Evolutionary conservation across 352 stramenopile genomes (phyloP).

Genomic region (Phytophthora aleatoria): DNA sequence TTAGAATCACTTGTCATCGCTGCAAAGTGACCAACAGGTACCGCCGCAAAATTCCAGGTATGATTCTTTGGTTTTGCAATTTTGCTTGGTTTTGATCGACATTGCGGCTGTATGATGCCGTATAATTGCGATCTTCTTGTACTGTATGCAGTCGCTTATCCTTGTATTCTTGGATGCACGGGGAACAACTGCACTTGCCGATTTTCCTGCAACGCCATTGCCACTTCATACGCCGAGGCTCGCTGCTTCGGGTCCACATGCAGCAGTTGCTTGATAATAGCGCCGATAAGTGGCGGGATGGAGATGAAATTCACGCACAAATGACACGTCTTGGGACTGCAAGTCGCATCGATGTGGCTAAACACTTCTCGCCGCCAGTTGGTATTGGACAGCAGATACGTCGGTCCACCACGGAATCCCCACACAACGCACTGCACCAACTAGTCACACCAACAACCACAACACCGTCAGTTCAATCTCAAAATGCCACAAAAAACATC

Average conservation of each 20-base stretch:
- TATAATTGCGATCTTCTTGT: constrained; percentile 3
- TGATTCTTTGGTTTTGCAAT: not conserved
- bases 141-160: constrained; percentile 6
- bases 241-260: constrained; percentile 69
- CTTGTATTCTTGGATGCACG: constrained; percentile 29
- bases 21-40: not conserved
- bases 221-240: constrained; percentile 76
- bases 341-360: constrained; percentile 71
- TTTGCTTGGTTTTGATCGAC: not conserved
- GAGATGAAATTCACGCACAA: constrained; percentile 83
- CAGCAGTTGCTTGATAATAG: constrained; percentile 80
- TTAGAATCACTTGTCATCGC: not conserved
- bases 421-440: constrained; percentile 83
- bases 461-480: constrained; percentile 10
- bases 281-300: constrained; percentile 74
- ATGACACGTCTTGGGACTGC: constrained; percentile 57
- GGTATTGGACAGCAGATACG: constrained; percentile 56
- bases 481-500: not conserved
- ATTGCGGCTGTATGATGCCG: not conserved
- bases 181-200: constrained; percentile 61
- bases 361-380: constrained; percentile 84
- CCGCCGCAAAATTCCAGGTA: not conserved
- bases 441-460: constrained; percentile 27
- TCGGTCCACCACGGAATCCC: constrained; percentile 73
- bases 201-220: constrained; percentile 71